phyloP scores from a whole-genome alignment of 768 basidiomycete species.

The Heimioporus sp. region DNA sequence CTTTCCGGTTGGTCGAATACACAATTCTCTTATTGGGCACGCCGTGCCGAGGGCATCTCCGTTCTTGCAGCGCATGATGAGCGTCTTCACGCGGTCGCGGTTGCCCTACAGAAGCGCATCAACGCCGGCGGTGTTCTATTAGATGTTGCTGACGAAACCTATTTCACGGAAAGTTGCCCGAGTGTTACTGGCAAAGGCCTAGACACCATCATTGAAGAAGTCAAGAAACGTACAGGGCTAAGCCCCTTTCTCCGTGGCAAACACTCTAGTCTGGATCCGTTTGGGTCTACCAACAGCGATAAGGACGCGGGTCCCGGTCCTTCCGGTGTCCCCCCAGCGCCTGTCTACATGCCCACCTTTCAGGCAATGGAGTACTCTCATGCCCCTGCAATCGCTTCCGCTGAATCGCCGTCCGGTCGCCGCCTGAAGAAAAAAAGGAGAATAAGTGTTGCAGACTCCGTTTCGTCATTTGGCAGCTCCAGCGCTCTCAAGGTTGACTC shows the following conservation, averaged over 20 bases:
- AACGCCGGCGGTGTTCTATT: constrained; percentile 32
- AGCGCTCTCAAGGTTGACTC: constrained; percentile 22
- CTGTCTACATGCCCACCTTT: constrained; percentile 41
- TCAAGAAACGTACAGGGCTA: constrained; percentile 46
- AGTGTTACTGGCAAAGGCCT: constrained; percentile 49
- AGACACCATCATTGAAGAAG: constrained; percentile 46
- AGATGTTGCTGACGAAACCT: constrained; percentile 24
- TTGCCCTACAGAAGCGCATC: constrained; percentile 42
- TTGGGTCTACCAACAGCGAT: constrained; percentile 39
- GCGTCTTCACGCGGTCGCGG: constrained; percentile 39
- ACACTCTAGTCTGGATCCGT: constrained; percentile 49
- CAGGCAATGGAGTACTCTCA: constrained; percentile 39
- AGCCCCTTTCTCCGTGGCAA: constrained; percentile 51
- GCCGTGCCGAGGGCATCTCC: constrained; percentile 48
- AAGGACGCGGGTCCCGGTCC: constrained; percentile 32
- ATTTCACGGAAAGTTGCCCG: constrained; percentile 34
- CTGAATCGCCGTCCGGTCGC: constrained; percentile 27
- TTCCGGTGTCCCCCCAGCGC: constrained; percentile 23
- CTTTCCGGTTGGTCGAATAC: constrained; percentile 54
- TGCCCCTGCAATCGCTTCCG: constrained; percentile 30
- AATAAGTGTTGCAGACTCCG: constrained; percentile 35
- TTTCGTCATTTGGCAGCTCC: constrained; percentile 34
- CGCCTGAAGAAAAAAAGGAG: constrained; percentile 35
- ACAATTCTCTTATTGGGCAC: constrained; percentile 55
- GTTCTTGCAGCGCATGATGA: constrained; percentile 42